These are phyloP conservation scores for Starmerella khaoyaiensis DNA, from an alignment of 805 yeast species.

Conservation along the genomic window DNA sequence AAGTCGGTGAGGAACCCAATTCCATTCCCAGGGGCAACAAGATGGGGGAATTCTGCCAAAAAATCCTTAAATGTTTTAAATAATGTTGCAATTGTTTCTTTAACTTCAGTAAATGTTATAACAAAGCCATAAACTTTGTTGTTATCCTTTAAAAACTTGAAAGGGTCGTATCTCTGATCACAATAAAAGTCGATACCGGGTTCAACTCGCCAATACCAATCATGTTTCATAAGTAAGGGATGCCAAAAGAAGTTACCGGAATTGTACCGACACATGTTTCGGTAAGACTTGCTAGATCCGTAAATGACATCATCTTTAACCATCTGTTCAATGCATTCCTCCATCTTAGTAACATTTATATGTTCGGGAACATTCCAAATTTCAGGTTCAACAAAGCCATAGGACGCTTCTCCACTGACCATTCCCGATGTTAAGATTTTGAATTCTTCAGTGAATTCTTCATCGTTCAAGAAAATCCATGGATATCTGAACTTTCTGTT, in stretches of 20 bases:
- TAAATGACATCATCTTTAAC: conserved; percentile 42
- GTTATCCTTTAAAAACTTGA: conserved; percentile 61
- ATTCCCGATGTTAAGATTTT: conserved; percentile 50
- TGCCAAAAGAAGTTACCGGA: conserved; percentile 84
- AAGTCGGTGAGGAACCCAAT: conserved; percentile 43
- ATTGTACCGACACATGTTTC: conserved; percentile 94
- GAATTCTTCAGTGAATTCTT: conserved; percentile 70
- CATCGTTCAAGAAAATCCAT: conserved; percentile 92
- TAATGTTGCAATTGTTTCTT: conserved; percentile 71
- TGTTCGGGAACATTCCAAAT: conserved; percentile 71
- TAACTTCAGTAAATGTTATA: conserved; percentile 68
- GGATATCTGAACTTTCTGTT: conserved; percentile 71
- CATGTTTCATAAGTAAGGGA: conserved; percentile 54
- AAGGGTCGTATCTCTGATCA: conserved; percentile 62
- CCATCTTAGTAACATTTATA: conserved; percentile 48
- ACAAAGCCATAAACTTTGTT: conserved; percentile 79
- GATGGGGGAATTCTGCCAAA: conserved; percentile 45
- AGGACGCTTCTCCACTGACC: conserved; percentile 64
- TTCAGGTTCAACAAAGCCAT: conserved; percentile 67
- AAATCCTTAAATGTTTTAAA: conserved; percentile 64
- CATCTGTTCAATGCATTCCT: conserved; percentile 36
- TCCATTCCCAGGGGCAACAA: conserved; percentile 51
- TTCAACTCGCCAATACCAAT: conserved; percentile 90
- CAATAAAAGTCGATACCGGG: conserved; percentile 83
- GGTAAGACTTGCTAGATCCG: conserved; percentile 52